These are phyloP conservation scores for Panaeolus cyanescens DNA, from an alignment of 768 basidiomycete species.

Conservation along the genomic window DNA sequence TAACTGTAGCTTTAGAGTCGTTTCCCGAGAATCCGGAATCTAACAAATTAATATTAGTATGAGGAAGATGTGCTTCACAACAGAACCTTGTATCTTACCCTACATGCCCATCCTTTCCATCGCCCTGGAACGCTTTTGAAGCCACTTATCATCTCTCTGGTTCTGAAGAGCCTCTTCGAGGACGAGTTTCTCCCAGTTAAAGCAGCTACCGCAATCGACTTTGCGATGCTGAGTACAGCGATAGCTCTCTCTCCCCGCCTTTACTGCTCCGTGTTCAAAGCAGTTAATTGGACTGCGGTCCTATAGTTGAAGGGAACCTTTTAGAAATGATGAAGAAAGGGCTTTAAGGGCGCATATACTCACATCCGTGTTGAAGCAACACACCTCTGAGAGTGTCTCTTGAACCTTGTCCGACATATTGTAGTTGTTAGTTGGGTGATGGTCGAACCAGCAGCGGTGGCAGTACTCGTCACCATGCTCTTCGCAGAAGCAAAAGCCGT, in stretches of 20 bases:
- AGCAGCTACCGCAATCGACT: conserved; percentile 32
- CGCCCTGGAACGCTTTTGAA: conserved; percentile 13
- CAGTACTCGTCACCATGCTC: conserved; percentile 35
- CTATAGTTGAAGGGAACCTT: conserved; percentile 5
- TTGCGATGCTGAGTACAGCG: conserved; percentile 26
- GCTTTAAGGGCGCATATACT: conserved; percentile 15
- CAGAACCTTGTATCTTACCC: too few species aligned
- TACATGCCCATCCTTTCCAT: not conserved
- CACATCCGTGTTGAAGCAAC: conserved; percentile 15
- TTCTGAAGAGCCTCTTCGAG: conserved; percentile 24
- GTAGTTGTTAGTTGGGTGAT: conserved; percentile 33
- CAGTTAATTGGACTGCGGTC: conserved; percentile 21
- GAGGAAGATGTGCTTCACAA: too few species aligned
- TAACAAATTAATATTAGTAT: too few species aligned
- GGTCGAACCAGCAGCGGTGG: conserved; percentile 30
- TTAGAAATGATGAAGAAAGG: not conserved
- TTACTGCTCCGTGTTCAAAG: conserved; percentile 21
- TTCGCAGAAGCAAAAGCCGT: conserved; percentile 33
- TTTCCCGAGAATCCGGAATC: too few species aligned
- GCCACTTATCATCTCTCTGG: conserved; percentile 24
- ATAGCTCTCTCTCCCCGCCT: conserved; percentile 16
- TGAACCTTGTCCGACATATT: conserved; percentile 27
- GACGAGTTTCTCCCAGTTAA: conserved; percentile 35
- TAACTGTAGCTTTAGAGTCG: too few species aligned
- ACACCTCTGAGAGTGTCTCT: conserved; percentile 14